These are phyloP conservation scores for Pythium chondricola DNA, from an alignment of 352 stramenopile species.

Conservation along the genomic window DNA sequence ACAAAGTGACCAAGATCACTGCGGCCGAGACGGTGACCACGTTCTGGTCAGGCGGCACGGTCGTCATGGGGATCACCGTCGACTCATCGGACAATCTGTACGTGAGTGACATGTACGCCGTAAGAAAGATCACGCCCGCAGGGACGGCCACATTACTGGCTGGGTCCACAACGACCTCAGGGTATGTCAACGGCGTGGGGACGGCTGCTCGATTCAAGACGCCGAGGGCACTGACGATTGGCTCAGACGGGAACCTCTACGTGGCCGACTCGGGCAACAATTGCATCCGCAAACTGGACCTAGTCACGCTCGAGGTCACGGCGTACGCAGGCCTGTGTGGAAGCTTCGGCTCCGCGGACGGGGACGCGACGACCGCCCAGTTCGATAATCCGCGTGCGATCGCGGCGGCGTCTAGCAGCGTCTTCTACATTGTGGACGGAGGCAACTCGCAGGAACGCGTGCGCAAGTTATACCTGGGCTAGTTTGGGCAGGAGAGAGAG, in stretches of 20 bases:
- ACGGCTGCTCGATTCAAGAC: slow-evolving; percentile 1
- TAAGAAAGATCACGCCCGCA: slow-evolving; percentile 1
- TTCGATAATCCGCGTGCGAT: slow-evolving; percentile 5
- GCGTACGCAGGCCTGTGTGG: slow-evolving; percentile 1
- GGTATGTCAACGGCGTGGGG: neutral
- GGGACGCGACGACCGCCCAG: neutral
- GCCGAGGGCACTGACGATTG: slow-evolving; percentile 3
- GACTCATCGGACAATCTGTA: slow-evolving; percentile 5
- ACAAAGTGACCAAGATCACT: slow-evolving; percentile 9
- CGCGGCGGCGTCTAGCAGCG: neutral
- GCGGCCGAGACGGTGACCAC: neutral
- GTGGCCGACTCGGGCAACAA: slow-evolving; percentile 5
- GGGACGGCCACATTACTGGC: neutral
- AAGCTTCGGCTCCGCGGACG: neutral
- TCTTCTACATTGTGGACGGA: slow-evolving; percentile 11
- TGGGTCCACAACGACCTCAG: neutral
- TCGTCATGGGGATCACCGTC: neutral
- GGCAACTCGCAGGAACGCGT: neutral
- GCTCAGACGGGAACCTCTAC: slow-evolving; percentile 11
- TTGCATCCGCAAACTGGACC: slow-evolving; percentile 9
- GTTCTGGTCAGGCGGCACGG: neutral
- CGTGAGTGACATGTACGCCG: slow-evolving; percentile 1
- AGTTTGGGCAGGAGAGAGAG: too few relatives aligned
- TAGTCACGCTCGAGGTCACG: slow-evolving; percentile 5
- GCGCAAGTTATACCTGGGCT: slow-evolving; percentile 4